Evolutionary conservation across 1,284 basidiomycete species (phyloP).

Genomic region (Pseudozyma sp.): DNA sequence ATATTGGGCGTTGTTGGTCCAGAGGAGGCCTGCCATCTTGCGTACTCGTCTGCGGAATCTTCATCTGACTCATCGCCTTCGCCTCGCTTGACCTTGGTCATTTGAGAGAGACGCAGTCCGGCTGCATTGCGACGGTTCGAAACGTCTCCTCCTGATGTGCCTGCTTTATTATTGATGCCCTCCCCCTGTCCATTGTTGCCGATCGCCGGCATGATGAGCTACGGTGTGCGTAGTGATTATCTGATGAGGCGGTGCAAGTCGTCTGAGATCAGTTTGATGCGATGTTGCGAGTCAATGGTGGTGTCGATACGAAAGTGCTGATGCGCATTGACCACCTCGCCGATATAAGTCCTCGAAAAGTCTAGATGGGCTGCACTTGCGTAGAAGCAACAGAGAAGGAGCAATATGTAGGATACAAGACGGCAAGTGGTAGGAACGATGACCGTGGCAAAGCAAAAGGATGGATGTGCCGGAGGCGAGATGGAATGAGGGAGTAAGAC

Average conservation of each 20-base stretch:
- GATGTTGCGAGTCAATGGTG: no score
- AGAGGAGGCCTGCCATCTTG: slow-evolving; percentile 33
- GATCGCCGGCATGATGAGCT: slow-evolving; percentile 7
- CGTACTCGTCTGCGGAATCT: slow-evolving; percentile 49
- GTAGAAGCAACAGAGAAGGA: background rate
- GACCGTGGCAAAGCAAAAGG: background rate
- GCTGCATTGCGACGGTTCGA: slow-evolving; percentile 23
- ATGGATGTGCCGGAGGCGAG: no score
- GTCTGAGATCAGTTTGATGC: background rate
- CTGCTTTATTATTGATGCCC: slow-evolving; percentile 1
- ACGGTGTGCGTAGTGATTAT: no score
- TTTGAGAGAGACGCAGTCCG: slow-evolving; percentile 29
- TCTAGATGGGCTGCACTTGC: background rate
- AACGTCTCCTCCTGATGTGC: slow-evolving; percentile 2
- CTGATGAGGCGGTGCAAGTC: no score
- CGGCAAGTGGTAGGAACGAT: background rate
- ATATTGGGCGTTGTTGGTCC: slow-evolving; percentile 64
- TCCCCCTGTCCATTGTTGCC: background rate
- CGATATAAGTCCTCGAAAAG: background rate
- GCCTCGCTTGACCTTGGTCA: slow-evolving; percentile 45
- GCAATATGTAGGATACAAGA: background rate
- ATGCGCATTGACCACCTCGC: no score
- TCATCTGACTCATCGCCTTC: slow-evolving; percentile 31
- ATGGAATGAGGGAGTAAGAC: background rate
- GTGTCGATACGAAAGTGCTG: no score